These are phyloP conservation scores for Neolentinus lepideus DNA, from an alignment of 1,284 basidiomycete species.

Conservation along the genomic window DNA sequence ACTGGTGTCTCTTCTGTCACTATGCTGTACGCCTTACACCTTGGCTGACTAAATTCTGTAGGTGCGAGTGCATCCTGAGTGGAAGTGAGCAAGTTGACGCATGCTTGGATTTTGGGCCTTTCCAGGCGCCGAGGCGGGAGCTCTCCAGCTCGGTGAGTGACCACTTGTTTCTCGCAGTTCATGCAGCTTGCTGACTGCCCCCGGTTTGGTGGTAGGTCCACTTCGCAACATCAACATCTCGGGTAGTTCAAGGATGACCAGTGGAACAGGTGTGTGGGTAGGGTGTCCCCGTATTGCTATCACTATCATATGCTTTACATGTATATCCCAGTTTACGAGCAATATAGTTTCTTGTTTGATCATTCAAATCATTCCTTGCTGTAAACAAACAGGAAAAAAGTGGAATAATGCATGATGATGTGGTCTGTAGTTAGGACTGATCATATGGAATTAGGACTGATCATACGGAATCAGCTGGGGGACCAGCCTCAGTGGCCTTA, in stretches of 20 bases:
- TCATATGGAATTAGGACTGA: too few species aligned
- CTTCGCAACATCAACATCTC: not conserved
- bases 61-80: not conserved
- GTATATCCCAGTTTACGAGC: too few species aligned
- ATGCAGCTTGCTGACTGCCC: not conserved
- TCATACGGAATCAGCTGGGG: too few species aligned
- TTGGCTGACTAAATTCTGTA: not conserved
- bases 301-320: too few species aligned
- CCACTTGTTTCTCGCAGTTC: slow-evolving; percentile 1
- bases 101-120: not conserved
- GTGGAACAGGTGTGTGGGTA: not conserved
- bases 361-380: too few species aligned
- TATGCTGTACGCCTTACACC: not conserved
- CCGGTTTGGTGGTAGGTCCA: not conserved
- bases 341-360: too few species aligned
- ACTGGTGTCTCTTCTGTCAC: slow-evolving; percentile 52
- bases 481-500: too few species aligned
- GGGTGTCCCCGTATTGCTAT: not conserved
- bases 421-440: too few species aligned
- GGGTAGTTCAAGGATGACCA: not conserved
- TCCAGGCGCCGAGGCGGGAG: not conserved
- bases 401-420: too few species aligned
- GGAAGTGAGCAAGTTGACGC: slow-evolving; percentile 10
- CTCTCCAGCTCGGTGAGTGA: slow-evolving; percentile 8
- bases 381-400: too few species aligned